phyloP scores from a whole-genome alignment of 306 rosid species.

The Lathyrus sativus region DNA sequence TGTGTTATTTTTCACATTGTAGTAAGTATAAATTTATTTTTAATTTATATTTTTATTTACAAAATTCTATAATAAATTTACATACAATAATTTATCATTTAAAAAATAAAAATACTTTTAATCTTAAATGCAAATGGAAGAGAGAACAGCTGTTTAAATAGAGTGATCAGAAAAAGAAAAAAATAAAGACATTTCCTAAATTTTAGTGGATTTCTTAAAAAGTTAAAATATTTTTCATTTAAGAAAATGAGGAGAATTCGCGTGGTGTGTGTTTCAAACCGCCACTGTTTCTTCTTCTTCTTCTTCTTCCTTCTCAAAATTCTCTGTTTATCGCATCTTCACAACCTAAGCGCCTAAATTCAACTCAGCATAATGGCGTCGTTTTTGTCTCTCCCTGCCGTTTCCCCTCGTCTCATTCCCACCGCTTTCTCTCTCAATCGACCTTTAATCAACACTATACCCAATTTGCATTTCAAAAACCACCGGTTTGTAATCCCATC shows the following conservation, averaged over 20 bases:
- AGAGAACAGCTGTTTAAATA: too few relatives aligned
- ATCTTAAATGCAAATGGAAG: too few relatives aligned
- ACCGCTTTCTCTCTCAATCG: slow-evolving; percentile 36
- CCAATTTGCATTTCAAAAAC: slow-evolving; percentile 45
- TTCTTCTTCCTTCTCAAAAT: not conserved
- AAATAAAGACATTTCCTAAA: not conserved
- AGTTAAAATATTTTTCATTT: not conserved
- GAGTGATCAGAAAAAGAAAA: too few relatives aligned
- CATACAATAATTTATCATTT: too few relatives aligned
- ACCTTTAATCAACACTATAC: slow-evolving; percentile 44
- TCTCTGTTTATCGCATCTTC: not conserved
- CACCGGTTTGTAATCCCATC: slow-evolving; percentile 51
- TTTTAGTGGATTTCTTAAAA: not conserved
- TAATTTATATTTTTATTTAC: too few relatives aligned
- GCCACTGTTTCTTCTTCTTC: slow-evolving; percentile 1
- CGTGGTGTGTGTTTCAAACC: not conserved
- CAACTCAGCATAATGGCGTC: slow-evolving; percentile 59
- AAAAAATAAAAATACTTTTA: too few relatives aligned
- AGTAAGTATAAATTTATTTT: too few relatives aligned
- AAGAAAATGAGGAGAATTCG: not conserved
- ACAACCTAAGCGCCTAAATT: not conserved
- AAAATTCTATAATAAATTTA: too few relatives aligned
- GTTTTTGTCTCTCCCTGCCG: slow-evolving; percentile 49
- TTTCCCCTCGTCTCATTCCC: slow-evolving; percentile 48
- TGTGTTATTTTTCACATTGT: too few relatives aligned